phyloP scores from a whole-genome alignment of 2,329 filamentous ascomycete species.

The Colletotrichum cordylinicola region DNA sequence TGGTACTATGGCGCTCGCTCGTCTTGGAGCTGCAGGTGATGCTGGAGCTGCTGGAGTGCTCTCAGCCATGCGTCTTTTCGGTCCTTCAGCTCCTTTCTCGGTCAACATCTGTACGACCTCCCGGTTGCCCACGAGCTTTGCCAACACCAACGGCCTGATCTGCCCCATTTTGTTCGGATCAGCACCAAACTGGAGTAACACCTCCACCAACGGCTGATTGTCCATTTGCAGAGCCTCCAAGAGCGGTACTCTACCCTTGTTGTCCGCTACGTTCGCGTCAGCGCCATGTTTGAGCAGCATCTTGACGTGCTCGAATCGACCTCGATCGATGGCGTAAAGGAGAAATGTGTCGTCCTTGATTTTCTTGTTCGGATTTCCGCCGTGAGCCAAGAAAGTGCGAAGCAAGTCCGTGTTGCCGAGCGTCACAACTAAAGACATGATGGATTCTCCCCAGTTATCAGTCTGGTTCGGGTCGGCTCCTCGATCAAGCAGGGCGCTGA shows the following conservation, averaged over 20 bases:
- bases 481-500: not conserved
- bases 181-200: slow-evolving; percentile 20
- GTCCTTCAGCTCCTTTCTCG: slow-evolving; percentile 10
- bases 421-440: slow-evolving; percentile 22
- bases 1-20: not conserved
- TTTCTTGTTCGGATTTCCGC: slow-evolving; percentile 21
- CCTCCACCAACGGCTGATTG: slow-evolving; percentile 3
- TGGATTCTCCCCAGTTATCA: slow-evolving; percentile 30
- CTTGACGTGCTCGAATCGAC: slow-evolving; percentile 25
- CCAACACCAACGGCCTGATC: slow-evolving; percentile 13
- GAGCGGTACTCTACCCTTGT: slow-evolving; percentile 13
- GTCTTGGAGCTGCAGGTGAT: not conserved
- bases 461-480: slow-evolving; percentile 22
- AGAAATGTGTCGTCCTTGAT: slow-evolving; percentile 29
- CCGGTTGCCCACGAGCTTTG: not conserved
- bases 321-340: slow-evolving; percentile 33
- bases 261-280: slow-evolving; percentile 31
- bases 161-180: slow-evolving; percentile 21
- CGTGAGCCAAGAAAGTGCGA: slow-evolving; percentile 16
- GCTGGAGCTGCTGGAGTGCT: not conserved
- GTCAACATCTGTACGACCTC: slow-evolving; percentile 11
- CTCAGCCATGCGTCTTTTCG: not conserved
- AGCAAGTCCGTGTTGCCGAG: slow-evolving; percentile 16
- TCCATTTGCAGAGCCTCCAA: slow-evolving; percentile 30
- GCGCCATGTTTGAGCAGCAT: slow-evolving; percentile 37